Evolutionary conservation across 805 yeast genomes (phyloP), one percentile per base, ranked within the genome.

Genomic region (Candida ovalis): DNA sequence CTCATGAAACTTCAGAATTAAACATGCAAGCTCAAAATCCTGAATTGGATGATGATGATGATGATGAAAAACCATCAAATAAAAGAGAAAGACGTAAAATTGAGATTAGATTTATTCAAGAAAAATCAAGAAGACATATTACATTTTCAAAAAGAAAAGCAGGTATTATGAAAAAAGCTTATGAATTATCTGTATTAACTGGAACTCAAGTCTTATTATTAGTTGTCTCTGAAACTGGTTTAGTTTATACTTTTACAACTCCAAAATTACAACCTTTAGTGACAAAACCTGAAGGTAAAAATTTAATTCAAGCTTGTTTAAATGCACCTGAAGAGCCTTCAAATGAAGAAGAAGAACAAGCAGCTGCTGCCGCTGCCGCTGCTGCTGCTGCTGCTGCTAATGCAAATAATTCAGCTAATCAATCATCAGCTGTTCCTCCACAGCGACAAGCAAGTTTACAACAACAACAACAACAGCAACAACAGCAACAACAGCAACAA

Each of bases 81-180:
- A 73, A 72, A 56, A 75, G 81, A 64, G 84, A 80, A 61, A 71
- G 84, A 64, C 73, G 99, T 75, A 92, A 92, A 71, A 92, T 92
- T 62, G 99, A 94, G 70, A 94, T 94, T 68, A 88, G 89, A 74
- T 94, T 94, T 65, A 94, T 94, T 63, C 96, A 92, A 73, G 97
- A 94, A 70, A 94, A 94, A 73, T 88, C 96, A 19, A 83, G 99
- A 68, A 88, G 99, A 64, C 99, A 94, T 71, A 95, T 94, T 60
- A 94, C 99, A 27, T 94, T 94, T 63, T 89, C 97, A 46, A 94
- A 94, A 74, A 86, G 99, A 72, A 92, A 92, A 72, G 98, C 97
- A 41, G 99, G 99, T 59, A 92, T 94, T 63, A 94, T 94, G 99
- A 94, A 94, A 74, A 94, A 94, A 74, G 99, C 99, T n/a, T 94